These are phyloP conservation scores for Flaveria linearis DNA, from an alignment of 129 eudicot genomes.

Conservation along the genomic window DNA sequence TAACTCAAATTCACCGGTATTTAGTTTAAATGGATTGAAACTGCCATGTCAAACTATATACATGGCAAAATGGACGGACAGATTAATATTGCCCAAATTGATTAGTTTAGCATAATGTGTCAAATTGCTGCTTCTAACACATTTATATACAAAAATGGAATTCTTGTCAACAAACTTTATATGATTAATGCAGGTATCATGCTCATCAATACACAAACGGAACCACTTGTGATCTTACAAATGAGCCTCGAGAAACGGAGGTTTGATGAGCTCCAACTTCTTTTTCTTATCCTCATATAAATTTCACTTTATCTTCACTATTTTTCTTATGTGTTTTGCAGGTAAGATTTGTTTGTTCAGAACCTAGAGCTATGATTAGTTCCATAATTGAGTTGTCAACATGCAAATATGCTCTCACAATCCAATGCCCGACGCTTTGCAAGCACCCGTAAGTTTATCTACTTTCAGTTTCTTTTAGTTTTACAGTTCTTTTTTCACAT, in stretches of 20 bases:
- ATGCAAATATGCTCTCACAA: too few species aligned
- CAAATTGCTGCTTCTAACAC: background rate
- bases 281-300: background rate
- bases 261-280: too few species aligned
- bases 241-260: slow-evolving; percentile 86
- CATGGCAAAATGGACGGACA: background rate
- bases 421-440: too few species aligned
- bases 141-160: too few species aligned
- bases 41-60: background rate
- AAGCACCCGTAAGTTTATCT: too few species aligned
- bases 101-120: background rate
- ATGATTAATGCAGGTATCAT: too few species aligned
- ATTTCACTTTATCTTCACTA: background rate
- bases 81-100: background rate
- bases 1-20: background rate
- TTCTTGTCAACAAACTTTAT: too few species aligned
- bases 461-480: slow-evolving; percentile 2
- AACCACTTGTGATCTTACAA: slow-evolving; percentile 86
- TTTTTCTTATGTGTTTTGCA: slow-evolving; percentile 32
- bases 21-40: background rate
- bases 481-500: background rate
- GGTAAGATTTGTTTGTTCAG: too few species aligned
- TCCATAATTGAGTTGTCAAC: too few species aligned
- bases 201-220: slow-evolving; percentile 78
- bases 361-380: too few species aligned